Percentiles rank a stretch among this genome's conserved stretches.
These are phyloP conservation scores for Phaeodactylum tricornutum DNA, from an alignment of 108 stramenopile genomes.

Conservation along the genomic window DNA sequence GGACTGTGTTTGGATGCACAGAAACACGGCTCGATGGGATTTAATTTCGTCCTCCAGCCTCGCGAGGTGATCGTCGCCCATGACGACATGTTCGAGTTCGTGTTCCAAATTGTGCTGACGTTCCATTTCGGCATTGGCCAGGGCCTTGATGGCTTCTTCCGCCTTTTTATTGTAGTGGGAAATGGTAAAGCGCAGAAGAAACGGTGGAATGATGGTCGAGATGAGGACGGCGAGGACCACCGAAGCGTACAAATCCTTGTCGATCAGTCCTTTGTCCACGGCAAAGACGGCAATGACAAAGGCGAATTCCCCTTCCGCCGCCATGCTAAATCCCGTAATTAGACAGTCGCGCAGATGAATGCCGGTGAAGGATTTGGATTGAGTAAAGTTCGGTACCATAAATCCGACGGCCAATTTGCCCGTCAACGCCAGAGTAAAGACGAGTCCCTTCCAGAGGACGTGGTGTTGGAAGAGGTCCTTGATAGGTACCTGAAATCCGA, in stretches of 20 bases:
- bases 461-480: slow-evolving; percentile 41
- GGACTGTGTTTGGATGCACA: slow-evolving; percentile 68
- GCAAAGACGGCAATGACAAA: slow-evolving; percentile 40
- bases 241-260: slow-evolving; percentile 27
- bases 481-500: slow-evolving; percentile 18
- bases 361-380: slow-evolving; percentile 34
- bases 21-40: slow-evolving; percentile 36
- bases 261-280: slow-evolving; percentile 21
- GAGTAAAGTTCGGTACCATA: slow-evolving; percentile 72
- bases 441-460: slow-evolving; percentile 58
- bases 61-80: no score
- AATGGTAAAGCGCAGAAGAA: slow-evolving; percentile 60
- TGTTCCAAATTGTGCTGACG: slow-evolving; percentile 2
- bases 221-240: slow-evolving; percentile 46
- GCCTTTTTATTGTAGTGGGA: slow-evolving; percentile 55
- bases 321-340: slow-evolving; percentile 29
- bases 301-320: slow-evolving; percentile 33
- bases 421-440: slow-evolving; percentile 47
- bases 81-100: no score
- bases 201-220: slow-evolving; percentile 68
- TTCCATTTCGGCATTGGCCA: slow-evolving; percentile 43
- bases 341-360: slow-evolving; percentile 25
- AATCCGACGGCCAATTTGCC: slow-evolving; percentile 75
- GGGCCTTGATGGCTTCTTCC: slow-evolving; percentile 24
- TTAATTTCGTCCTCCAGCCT: slow-evolving; percentile 25